Percentiles rank a stretch among this genome's conserved stretches.
Conservation (phyloP, 768 basidiomycete genomes). For the Boletus subcaerulescens region DNA sequence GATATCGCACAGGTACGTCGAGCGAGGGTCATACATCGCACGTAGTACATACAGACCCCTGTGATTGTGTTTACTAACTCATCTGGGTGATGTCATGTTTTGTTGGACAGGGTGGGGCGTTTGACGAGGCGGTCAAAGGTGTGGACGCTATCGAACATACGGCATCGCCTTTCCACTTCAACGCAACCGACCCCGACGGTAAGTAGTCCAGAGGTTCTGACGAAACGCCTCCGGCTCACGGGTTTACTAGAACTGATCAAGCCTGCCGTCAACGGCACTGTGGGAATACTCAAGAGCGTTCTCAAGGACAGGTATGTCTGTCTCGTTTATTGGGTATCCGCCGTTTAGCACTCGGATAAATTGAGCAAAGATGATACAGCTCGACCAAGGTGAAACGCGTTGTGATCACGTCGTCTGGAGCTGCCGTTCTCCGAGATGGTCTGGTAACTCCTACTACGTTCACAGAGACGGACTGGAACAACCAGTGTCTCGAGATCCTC, state of each 20-base stretch:
- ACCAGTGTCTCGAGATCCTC: conserved; percentile 38
- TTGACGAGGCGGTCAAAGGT: conserved; percentile 75
- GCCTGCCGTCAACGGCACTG: conserved; percentile 73
- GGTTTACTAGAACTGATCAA: conserved; percentile 49
- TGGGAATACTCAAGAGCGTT: conserved; percentile 57
- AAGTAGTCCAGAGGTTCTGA: neutral
- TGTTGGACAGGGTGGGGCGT: conserved; percentile 52
- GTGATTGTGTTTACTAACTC: no score
- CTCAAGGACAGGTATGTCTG: conserved; percentile 48
- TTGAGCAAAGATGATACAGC: neutral
- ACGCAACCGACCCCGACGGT: conserved; percentile 45
- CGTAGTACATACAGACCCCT: no score
- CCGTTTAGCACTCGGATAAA: no score
- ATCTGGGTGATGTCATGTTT: no score
- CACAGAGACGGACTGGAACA: conserved; percentile 62
- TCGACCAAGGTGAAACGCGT: conserved; percentile 58
- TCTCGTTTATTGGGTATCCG: neutral
- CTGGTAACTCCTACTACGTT: conserved; percentile 30
- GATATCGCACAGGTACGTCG: conserved; percentile 56
- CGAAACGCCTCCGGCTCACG: neutral
- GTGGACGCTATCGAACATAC: conserved; percentile 71
- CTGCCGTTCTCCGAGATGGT: conserved; percentile 38
- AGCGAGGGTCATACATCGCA: no score
- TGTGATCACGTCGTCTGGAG: conserved; percentile 64
- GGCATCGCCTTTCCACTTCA: conserved; percentile 58